phyloP scores from a whole-genome alignment of 352 stramenopile genomes.

The Phytophthora idaei region DNA sequence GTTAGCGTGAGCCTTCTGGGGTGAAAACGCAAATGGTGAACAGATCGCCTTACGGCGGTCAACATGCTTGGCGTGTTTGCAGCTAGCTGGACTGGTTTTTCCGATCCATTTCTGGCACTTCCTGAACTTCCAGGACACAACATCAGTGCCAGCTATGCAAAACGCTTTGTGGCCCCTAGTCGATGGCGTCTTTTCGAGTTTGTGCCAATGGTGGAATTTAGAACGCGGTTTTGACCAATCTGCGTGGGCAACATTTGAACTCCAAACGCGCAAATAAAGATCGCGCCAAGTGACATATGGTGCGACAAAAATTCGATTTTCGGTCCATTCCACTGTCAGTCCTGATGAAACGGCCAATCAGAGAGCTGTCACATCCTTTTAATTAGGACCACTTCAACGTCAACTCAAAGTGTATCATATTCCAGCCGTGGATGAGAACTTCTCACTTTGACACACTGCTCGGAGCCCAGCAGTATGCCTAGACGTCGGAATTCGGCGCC shows the following conservation, averaged over 20 bases:
- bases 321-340: not conserved
- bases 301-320: constrained; percentile 35
- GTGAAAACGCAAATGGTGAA: constrained; percentile 32
- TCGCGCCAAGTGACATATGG: constrained; percentile 16
- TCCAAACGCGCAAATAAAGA: constrained; percentile 4
- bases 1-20: constrained; percentile 13
- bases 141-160: not conserved
- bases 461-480: not conserved
- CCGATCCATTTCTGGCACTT: constrained; percentile 2
- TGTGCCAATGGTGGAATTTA: not conserved
- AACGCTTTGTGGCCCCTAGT: not conserved
- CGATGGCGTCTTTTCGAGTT: constrained; percentile 4
- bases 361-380: constrained; percentile 12
- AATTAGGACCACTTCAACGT: constrained; percentile 11
- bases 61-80: not conserved
- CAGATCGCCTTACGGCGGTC: not conserved
- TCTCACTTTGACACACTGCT: not conserved
- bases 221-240: not conserved
- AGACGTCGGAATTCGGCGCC: constrained; percentile 8
- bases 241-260: not conserved
- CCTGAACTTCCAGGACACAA: not conserved
- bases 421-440: not conserved
- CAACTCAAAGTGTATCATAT: constrained; percentile 5
- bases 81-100: constrained; percentile 10
- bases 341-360: no score